Evolutionary conservation across 805 yeast genomes (phyloP).

Genomic region (Lipomyces anomalus): DNA sequence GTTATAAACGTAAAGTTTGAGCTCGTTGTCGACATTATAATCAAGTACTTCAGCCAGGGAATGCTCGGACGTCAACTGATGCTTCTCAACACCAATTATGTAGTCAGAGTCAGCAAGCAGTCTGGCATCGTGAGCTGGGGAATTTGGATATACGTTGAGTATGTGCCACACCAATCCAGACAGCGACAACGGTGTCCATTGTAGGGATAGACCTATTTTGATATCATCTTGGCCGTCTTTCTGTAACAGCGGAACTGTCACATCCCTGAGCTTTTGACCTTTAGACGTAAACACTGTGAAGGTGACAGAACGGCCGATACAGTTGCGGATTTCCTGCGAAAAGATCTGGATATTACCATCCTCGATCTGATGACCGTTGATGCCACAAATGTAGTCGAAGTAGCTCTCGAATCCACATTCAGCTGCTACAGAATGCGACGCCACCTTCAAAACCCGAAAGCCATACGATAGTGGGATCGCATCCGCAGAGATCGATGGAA

Average conservation of each 20-base stretch:
- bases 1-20: slow-evolving; percentile 66
- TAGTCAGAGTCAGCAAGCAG: slow-evolving; percentile 81
- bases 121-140: slow-evolving; percentile 82
- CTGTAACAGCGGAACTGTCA: slow-evolving; percentile 25
- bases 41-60: slow-evolving; percentile 14
- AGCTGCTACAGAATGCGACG: slow-evolving; percentile 42
- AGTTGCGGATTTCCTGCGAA: slow-evolving; percentile 15
- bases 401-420: slow-evolving; percentile 66
- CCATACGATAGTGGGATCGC: slow-evolving; percentile 38
- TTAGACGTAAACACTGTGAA: slow-evolving; percentile 25
- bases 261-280: slow-evolving; percentile 35
- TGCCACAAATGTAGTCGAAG: slow-evolving; percentile 80
- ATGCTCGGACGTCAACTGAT: slow-evolving; percentile 34
- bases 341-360: slow-evolving; percentile 15
- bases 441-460: slow-evolving; percentile 51
- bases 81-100: slow-evolving; percentile 82
- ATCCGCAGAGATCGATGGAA: not conserved
- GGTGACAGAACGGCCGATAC: slow-evolving; percentile 20
- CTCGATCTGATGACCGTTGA: slow-evolving; percentile 61
- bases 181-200: slow-evolving; percentile 68
- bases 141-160: slow-evolving; percentile 59
- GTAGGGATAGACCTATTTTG: slow-evolving; percentile 48
- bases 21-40: slow-evolving; percentile 9
- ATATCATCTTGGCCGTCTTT: not conserved
- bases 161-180: slow-evolving; percentile 87